A percentile compares a stretch with the other conserved stretches of the same genome.
phyloP scores from a whole-genome alignment of 345 rosid species.

The Bruguiera gymnorhiza region DNA sequence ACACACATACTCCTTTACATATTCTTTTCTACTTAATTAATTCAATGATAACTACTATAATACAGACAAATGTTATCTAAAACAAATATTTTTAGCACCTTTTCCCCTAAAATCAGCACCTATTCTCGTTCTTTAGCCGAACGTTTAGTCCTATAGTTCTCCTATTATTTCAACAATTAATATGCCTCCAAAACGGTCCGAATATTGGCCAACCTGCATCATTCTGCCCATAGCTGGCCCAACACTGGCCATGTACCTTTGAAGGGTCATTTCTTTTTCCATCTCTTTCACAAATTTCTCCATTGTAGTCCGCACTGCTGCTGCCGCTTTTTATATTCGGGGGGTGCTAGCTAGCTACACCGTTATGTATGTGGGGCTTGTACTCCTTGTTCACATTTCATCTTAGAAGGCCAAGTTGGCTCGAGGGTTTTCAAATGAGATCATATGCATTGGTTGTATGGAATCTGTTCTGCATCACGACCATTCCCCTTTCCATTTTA shows the following conservation, averaged over 20 bases:
- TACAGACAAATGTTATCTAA: not conserved
- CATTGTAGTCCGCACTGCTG: conserved; percentile 10
- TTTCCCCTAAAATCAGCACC: conserved; percentile 18
- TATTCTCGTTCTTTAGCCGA: conserved; percentile 14
- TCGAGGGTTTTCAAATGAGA: conserved; percentile 33
- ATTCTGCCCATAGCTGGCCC: conserved; percentile 20
- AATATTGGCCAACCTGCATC: conserved; percentile 16
- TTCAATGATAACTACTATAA: not conserved
- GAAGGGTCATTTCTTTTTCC: conserved; percentile 10
- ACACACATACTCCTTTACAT: conserved; percentile 20
- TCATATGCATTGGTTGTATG: conserved; percentile 21
- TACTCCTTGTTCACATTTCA: not conserved
- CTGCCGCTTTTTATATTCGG: not conserved
- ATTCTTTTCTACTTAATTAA: conserved; percentile 14
- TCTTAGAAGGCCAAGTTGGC: conserved; percentile 31
- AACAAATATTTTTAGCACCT: not conserved
- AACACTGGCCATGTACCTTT: conserved; percentile 13
- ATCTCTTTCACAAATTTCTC: conserved; percentile 1
- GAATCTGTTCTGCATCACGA: conserved; percentile 25
- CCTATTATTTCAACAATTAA: conserved; percentile 20
- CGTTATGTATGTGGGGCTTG: no score
- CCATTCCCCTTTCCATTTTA: conserved; percentile 26
- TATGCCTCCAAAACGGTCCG: conserved; percentile 9
- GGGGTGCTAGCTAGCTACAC: no score
- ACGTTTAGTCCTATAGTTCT: conserved; percentile 17